These are phyloP conservation scores for Aureobasidium sp. DNA, from an alignment of 2,329 filamentous ascomycete genomes.

Conservation along the genomic window DNA sequence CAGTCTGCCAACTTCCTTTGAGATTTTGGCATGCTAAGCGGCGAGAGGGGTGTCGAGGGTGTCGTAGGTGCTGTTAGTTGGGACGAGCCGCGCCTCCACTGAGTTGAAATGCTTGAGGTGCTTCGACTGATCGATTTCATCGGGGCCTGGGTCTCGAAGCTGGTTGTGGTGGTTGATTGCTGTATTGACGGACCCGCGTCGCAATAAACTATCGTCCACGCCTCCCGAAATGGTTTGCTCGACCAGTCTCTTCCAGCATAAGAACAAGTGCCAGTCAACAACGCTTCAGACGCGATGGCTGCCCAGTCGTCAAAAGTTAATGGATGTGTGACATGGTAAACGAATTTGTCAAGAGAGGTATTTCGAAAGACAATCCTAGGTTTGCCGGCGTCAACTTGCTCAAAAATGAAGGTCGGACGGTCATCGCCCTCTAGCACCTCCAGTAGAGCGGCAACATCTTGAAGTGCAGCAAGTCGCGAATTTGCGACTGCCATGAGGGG, in stretches of 20 bases:
- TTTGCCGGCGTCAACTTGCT: background rate
- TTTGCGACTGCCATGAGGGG: background rate
- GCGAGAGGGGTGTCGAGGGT: background rate
- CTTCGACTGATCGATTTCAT: background rate
- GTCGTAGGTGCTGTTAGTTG: background rate
- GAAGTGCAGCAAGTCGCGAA: background rate
- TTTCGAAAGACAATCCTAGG: background rate
- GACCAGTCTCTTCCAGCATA: background rate
- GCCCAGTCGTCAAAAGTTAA: background rate
- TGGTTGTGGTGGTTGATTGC: background rate
- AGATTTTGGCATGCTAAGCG: background rate
- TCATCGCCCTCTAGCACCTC: background rate
- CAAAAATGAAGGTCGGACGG: slow-evolving; percentile 4
- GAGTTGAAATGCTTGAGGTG: background rate
- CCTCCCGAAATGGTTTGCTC: background rate
- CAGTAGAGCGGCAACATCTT: background rate
- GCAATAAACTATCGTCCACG: background rate
- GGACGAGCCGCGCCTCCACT: background rate
- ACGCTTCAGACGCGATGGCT: background rate
- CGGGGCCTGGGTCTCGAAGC: background rate
- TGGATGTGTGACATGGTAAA: background rate
- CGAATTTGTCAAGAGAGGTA: background rate
- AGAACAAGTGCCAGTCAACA: background rate
- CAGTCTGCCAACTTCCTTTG: background rate
- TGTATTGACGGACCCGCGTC: background rate